Percentiles rank a stretch among this genome's conserved stretches.
Evolutionary conservation across 768 basidiomycete genomes (phyloP).

Genomic region (Naganishia randhawae): DNA sequence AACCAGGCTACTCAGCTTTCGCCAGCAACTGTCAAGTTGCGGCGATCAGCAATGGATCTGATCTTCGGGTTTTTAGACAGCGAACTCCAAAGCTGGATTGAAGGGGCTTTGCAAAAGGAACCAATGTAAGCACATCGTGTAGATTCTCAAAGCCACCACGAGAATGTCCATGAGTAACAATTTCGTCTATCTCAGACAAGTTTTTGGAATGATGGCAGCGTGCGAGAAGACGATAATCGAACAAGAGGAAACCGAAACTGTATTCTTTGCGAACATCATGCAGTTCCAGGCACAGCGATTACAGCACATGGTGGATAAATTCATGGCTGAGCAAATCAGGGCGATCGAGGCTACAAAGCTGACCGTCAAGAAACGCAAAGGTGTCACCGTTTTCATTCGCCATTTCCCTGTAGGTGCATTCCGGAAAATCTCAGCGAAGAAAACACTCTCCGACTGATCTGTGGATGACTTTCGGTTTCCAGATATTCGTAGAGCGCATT

Average conservation of each 20-base stretch:
- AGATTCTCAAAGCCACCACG: not conserved
- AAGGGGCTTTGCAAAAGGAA: constrained; percentile 70
- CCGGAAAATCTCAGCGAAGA: not conserved
- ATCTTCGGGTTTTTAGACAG: constrained; percentile 88
- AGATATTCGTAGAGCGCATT: constrained; percentile 69
- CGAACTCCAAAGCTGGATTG: constrained; percentile 81
- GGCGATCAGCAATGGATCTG: constrained; percentile 84
- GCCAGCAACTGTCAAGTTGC: constrained; percentile 68
- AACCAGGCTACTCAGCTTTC: constrained; percentile 61
- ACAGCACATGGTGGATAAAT: constrained; percentile 71
- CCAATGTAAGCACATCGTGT: constrained; percentile 58
- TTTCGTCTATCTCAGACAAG: constrained; percentile 59
- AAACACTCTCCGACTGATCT: not conserved
- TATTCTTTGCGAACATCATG: constrained; percentile 65
- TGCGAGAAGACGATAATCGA: constrained; percentile 73
- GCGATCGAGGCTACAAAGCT: constrained; percentile 85
- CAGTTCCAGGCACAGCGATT: constrained; percentile 78
- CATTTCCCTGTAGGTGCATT: constrained; percentile 67
- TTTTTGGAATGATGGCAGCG: constrained; percentile 73
- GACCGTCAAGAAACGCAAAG: constrained; percentile 85
- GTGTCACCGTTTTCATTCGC: constrained; percentile 85
- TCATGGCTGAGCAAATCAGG: constrained; percentile 69
- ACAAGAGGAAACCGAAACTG: constrained; percentile 68
- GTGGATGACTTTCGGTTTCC: not conserved
- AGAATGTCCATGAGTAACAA: not conserved